Evolutionary conservation across 2,329 filamentous ascomycete genomes (phyloP).

Genomic region (Fusarium chlamydosporum): DNA sequence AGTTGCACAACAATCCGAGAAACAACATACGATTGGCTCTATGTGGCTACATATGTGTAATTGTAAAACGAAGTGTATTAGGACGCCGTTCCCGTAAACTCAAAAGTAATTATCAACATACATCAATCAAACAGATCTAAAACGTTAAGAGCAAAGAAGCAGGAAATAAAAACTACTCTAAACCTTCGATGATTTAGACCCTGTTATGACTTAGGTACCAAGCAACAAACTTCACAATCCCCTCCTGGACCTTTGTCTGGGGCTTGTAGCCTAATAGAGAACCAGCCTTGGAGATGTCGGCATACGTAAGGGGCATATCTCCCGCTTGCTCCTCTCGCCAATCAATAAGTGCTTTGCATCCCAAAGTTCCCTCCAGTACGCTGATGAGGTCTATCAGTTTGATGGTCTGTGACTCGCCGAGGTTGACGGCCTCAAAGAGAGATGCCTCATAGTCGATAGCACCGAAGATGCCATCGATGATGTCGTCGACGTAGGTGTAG

Average conservation of each 20-base stretch:
- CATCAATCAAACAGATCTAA: background rate
- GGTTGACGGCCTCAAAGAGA: slow-evolving; percentile 15
- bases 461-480: slow-evolving; percentile 10
- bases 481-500: slow-evolving; percentile 23
- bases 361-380: background rate
- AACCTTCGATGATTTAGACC: accelerated
- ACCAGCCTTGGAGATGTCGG: slow-evolving; percentile 17
- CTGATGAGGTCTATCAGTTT: slow-evolving; percentile 10
- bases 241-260: slow-evolving; percentile 10
- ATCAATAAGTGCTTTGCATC: slow-evolving; percentile 13
- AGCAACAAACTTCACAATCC: slow-evolving; percentile 18
- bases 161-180: background rate
- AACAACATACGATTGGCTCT: too few relatives aligned
- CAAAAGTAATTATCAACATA: too few relatives aligned
- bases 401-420: slow-evolving; percentile 25
- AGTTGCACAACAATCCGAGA: too few relatives aligned
- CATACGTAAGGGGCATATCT: slow-evolving; percentile 19
- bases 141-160: background rate
- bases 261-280: slow-evolving; percentile 20
- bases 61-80: too few relatives aligned
- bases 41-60: too few relatives aligned
- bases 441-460: slow-evolving; percentile 7
- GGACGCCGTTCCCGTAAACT: too few relatives aligned
- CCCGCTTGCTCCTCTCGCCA: slow-evolving; percentile 14
- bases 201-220: slow-evolving; percentile 19